Percentiles rank a stretch among this genome's conserved stretches.
Evolutionary conservation across 2,329 filamentous ascomycete species (phyloP).

Genomic region (Helicocarpus griseus): DNA sequence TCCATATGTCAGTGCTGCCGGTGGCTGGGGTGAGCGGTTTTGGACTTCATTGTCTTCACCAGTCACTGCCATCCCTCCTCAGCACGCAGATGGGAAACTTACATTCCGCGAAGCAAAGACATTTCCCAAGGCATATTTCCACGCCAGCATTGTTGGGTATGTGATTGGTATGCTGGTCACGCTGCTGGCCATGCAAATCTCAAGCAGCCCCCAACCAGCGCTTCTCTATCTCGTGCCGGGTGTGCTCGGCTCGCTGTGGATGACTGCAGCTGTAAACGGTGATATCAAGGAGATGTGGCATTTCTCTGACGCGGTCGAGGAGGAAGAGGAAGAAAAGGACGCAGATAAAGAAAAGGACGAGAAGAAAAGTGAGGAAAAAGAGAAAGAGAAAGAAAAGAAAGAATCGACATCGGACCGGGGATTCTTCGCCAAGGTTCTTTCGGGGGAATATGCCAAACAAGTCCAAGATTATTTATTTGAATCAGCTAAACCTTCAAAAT

Average conservation of each 20-base stretch:
- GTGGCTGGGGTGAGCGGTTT: constrained; percentile 72
- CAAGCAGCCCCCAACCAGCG: constrained; percentile 76
- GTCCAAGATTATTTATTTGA: background rate
- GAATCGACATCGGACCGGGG: background rate
- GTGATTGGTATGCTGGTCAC: constrained; percentile 67
- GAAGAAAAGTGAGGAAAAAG: constrained; percentile 40
- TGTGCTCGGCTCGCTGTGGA: constrained; percentile 65
- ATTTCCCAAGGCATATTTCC: constrained; percentile 83
- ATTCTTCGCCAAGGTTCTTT: background rate
- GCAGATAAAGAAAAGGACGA: constrained; percentile 7
- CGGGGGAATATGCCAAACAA: background rate
- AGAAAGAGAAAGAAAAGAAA: background rate
- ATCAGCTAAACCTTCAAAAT: background rate
- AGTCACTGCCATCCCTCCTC: background rate
- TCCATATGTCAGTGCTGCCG: constrained; percentile 47
- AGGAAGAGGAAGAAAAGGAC: constrained; percentile 27
- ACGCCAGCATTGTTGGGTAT: constrained; percentile 67
- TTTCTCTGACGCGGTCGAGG: constrained; percentile 59
- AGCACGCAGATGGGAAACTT: constrained; percentile 19
- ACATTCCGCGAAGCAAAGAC: constrained; percentile 29
- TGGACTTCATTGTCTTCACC: constrained; percentile 50
- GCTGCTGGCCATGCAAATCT: constrained; percentile 65
- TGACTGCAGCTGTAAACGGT: constrained; percentile 59
- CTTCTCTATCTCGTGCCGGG: constrained; percentile 86
- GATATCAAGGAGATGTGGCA: constrained; percentile 69